Evolutionary conservation across 1,284 basidiomycete genomes (phyloP), one percentile per base, ranked within the genome.

Genomic region (Apiotrichum akiyoshidainum): DNA sequence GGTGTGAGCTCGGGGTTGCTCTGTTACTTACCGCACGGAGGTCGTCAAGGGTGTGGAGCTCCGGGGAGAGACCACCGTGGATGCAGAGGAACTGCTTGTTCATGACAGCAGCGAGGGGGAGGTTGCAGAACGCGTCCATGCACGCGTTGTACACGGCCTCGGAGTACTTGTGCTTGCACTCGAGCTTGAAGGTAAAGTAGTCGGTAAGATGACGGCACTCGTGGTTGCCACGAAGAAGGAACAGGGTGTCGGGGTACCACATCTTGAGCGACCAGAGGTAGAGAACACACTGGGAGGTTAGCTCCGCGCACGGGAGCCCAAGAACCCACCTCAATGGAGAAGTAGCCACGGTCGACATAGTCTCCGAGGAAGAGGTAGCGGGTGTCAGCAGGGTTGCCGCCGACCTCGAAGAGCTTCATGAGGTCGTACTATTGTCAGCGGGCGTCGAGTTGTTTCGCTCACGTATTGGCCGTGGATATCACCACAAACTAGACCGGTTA

Each of bases 391-490:
- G 92, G 84, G 69, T 87, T 87, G 12, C 95, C 95, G 45, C 95
- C 95, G 52, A 98, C 89, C 79, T 98, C 95, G 70, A 99, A 95
- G 46, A 98, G 83, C 78, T 98, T 98, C 89, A 99, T 94, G 61
- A 99, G 83, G 79, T 99, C 93, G 75, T 93, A 96, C 92, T 92
- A 69, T 55, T 54, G 50, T 61, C n/a, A 46, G 46, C 22, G 41
- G 11, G 7, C 10, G 35, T 12, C 7, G 17, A 6, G 7, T 12
- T 9, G 3, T 7, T 2, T 13, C n/a, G 80, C 90, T 76, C 75
- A 95, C 89, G 79, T 95, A 95, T 88, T 95, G 92, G 11, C 95
- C 95, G 75, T 99, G 95, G 55, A 98, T 93, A 78, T 96, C 92
- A 61, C 91, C 94, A 72, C 92, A 94, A 63, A 97, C 90, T 91